phyloP scores from a whole-genome alignment of 768 basidiomycete species.

The Leccinum incarnatum region DNA sequence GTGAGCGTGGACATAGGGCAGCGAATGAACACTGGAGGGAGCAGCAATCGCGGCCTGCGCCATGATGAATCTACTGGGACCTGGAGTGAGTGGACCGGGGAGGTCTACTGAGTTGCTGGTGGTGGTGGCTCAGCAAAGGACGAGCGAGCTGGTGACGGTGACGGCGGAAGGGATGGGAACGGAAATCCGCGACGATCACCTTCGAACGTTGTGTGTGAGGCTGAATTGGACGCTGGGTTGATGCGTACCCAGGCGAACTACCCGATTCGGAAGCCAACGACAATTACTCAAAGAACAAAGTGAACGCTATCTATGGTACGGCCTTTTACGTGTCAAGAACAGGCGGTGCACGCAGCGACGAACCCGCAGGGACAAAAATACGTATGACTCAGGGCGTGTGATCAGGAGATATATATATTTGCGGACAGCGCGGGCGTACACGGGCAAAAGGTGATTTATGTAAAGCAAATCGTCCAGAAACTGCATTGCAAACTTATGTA shows the following conservation, averaged over 20 bases:
- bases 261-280: slow-evolving; percentile 27
- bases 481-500: slow-evolving; percentile 3
- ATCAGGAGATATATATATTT: slow-evolving; percentile 5
- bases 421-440: slow-evolving; percentile 8
- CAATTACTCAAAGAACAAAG: slow-evolving; percentile 4
- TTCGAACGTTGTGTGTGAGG: slow-evolving; percentile 16
- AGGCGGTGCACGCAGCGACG: neutral
- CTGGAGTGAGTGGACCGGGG: neutral
- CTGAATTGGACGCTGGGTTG: slow-evolving; percentile 14
- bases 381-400: neutral
- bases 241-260: slow-evolving; percentile 17
- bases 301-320: neutral
- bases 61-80: slow-evolving; percentile 16
- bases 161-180: slow-evolving; percentile 16
- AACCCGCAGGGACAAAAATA: neutral
- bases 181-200: slow-evolving; percentile 29
- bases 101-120: slow-evolving; percentile 1
- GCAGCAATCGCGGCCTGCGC: slow-evolving; percentile 29
- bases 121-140: slow-evolving; percentile 3
- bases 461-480: neutral
- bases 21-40: slow-evolving; percentile 20
- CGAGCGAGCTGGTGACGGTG: slow-evolving; percentile 10
- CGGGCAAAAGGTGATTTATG: neutral
- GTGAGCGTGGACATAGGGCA: slow-evolving; percentile 34
- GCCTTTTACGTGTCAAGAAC: neutral